Percentiles rank a stretch among this genome's conserved stretches.
phyloP scores from a whole-genome alignment of 345 rosid genomes.

The Aegle marmelos region DNA sequence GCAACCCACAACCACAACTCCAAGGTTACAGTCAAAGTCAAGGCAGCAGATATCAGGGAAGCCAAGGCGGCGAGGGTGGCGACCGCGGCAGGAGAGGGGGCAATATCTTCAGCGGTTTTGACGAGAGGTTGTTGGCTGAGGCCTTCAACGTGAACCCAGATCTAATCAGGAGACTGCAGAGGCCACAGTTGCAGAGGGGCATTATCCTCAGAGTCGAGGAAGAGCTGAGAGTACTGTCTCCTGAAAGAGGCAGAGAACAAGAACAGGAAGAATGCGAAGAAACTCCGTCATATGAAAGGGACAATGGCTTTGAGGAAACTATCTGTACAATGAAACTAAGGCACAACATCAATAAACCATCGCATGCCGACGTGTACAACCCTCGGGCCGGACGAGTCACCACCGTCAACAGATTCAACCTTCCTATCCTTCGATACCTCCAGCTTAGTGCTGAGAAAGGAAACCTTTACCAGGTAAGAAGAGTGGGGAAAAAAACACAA shows the following conservation, averaged over 20 bases:
- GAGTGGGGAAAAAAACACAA: neutral
- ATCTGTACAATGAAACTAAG: conserved; percentile 45
- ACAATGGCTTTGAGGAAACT: conserved; percentile 61
- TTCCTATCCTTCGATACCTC: conserved; percentile 49
- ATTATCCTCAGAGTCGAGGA: conserved; percentile 41
- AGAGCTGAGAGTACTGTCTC: conserved; percentile 32
- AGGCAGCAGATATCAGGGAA: neutral
- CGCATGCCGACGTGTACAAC: conserved; percentile 50
- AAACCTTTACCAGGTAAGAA: conserved; percentile 33
- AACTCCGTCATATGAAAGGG: neutral
- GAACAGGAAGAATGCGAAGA: neutral
- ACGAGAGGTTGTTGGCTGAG: conserved; percentile 32
- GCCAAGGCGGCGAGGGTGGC: neutral
- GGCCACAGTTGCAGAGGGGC: conserved; percentile 46
- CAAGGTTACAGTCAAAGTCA: neutral
- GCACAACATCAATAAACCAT: conserved; percentile 48
- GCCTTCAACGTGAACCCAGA: conserved; percentile 41
- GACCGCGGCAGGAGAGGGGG: neutral
- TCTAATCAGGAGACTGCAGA: conserved; percentile 45
- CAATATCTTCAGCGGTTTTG: conserved; percentile 49
- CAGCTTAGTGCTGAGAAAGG: conserved; percentile 57
- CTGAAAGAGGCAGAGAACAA: conserved; percentile 13
- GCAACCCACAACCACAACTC: conserved; percentile 36
- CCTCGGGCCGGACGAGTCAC: conserved; percentile 63
- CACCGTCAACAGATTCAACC: conserved; percentile 45